Conservation (phyloP, 2,329 filamentous ascomycete genomes). For the Coniochaeta sp. region DNA sequence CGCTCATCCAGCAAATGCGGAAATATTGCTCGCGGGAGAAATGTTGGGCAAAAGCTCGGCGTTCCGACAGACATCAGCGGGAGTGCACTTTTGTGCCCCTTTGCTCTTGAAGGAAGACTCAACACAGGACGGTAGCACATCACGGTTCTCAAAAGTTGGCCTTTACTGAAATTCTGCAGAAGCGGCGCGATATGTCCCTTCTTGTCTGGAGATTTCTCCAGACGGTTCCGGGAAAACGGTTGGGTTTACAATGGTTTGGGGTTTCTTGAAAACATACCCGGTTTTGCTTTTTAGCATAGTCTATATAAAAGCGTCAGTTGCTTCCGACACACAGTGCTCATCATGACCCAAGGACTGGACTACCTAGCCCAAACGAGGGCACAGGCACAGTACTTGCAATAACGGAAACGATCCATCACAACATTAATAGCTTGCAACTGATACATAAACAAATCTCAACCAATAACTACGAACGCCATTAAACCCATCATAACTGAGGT, state of each 20-base stretch:
- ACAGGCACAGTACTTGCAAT: too few relatives aligned
- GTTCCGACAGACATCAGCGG: neutral
- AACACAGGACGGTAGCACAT: neutral
- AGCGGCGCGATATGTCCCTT: neutral
- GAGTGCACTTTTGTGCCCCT: neutral
- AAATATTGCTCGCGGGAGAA: neutral
- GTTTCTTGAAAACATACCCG: neutral
- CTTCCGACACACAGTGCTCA: neutral
- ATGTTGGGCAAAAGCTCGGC: neutral
- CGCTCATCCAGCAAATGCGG: neutral
- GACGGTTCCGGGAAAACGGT: neutral
- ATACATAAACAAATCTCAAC: too few relatives aligned
- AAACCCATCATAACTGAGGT: too few relatives aligned
- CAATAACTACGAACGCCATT: too few relatives aligned
- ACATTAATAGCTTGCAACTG: too few relatives aligned
- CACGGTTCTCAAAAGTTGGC: neutral
- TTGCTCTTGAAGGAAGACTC: neutral
- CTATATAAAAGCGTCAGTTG: neutral
- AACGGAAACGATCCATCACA: too few relatives aligned
- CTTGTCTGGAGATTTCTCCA: neutral
- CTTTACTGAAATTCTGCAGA: neutral
- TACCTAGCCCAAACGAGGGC: too few relatives aligned
- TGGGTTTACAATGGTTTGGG: neutral
- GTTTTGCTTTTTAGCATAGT: neutral
- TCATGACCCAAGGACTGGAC: too few relatives aligned